Conservation (phyloP, 768 basidiomycete genomes). For the Jaapia argillacea region DNA sequence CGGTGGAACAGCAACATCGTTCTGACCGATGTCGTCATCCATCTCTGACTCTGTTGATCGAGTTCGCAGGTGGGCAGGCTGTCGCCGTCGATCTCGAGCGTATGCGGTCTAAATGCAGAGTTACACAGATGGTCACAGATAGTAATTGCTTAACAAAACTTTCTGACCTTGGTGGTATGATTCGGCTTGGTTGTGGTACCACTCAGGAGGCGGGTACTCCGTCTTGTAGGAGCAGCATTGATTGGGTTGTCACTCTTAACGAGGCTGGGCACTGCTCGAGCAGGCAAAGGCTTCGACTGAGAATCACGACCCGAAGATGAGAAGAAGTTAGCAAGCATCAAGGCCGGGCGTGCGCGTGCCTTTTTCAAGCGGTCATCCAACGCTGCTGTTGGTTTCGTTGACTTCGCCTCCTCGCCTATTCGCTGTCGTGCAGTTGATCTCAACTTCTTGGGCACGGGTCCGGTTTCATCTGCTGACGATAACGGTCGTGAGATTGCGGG, state of each 20-base stretch:
- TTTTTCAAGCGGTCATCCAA: slow-evolving; percentile 72
- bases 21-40: slow-evolving; percentile 48
- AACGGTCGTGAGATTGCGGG: slow-evolving; percentile 53
- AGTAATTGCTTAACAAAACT: slow-evolving; percentile 3
- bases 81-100: slow-evolving; percentile 51
- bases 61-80: slow-evolving; percentile 41
- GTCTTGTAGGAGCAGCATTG: slow-evolving; percentile 43
- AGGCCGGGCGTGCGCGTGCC: slow-evolving; percentile 85
- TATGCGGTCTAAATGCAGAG: slow-evolving; percentile 21
- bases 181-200: slow-evolving; percentile 41
- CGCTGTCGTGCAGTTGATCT: slow-evolving; percentile 49
- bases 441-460: slow-evolving; percentile 67
- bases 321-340: slow-evolving; percentile 82
- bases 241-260: slow-evolving; percentile 41
- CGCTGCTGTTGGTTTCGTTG: slow-evolving; percentile 38
- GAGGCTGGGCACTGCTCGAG: slow-evolving; percentile 41
- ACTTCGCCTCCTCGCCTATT: slow-evolving; percentile 24
- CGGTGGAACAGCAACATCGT: slow-evolving; percentile 45
- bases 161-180: slow-evolving; percentile 41
- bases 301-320: slow-evolving; percentile 76
- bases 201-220: slow-evolving; percentile 66
- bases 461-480: slow-evolving; percentile 76
- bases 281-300: slow-evolving; percentile 55
- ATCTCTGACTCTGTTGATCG: slow-evolving; percentile 61
- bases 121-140: background rate